phyloP scores from a whole-genome alignment of 2,329 filamentous ascomycete species.

The Penicillium sp. region DNA sequence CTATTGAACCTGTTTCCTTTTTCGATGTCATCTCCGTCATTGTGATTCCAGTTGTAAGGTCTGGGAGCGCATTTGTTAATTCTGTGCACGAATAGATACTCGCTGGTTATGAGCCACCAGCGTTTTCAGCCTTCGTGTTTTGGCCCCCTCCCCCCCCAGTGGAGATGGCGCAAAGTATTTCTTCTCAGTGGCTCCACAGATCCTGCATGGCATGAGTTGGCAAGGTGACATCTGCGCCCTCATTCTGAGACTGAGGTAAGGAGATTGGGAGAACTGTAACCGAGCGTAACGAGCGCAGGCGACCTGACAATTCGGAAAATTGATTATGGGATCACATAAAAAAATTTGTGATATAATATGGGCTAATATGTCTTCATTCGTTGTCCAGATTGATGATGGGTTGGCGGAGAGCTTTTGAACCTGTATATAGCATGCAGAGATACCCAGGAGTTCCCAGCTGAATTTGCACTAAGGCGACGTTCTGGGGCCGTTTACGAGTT shows the following conservation, averaged over 20 bases:
- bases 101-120: not conserved
- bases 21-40: not conserved
- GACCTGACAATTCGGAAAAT: not conserved
- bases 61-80: not conserved
- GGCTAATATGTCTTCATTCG: slow-evolving; percentile 1
- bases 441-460: not conserved
- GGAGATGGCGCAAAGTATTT: too few relatives aligned
- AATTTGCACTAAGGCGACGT: not conserved
- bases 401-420: not conserved
- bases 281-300: not conserved
- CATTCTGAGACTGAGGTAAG: not conserved
- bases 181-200: not conserved
- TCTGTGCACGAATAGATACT: too few relatives aligned
- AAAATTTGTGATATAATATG: slow-evolving; percentile 7
- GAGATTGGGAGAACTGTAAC: not conserved
- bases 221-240: slow-evolving; percentile 19
- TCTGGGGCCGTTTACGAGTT: too few relatives aligned
- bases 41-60: not conserved
- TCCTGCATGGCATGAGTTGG: slow-evolving; percentile 6
- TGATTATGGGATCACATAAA: not conserved
- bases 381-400: not conserved
- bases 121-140: not conserved
- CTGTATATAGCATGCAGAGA: not conserved
- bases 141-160: not conserved
- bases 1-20: not conserved